Evolutionary conservation across 345 rosid species (phyloP).

Genomic region (Geranium rotundifolium): DNA sequence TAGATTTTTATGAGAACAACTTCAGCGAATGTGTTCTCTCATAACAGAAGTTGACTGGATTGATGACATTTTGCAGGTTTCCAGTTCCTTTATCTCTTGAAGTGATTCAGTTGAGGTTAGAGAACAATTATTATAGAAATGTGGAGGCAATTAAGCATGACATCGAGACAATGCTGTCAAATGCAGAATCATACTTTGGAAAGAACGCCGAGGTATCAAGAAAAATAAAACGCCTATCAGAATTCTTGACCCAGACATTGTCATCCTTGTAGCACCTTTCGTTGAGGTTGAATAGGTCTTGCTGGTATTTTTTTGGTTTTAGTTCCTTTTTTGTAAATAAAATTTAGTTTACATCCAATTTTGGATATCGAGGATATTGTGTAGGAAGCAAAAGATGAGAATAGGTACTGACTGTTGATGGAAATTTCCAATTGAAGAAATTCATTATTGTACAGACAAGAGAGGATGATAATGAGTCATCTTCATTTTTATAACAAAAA

Average conservation of each 20-base stretch:
- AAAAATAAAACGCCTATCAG: constrained; percentile 51
- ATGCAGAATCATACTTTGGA: constrained; percentile 54
- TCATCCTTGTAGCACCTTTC: constrained; percentile 31
- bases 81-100: constrained; percentile 80
- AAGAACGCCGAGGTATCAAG: constrained; percentile 39
- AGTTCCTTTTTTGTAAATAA: too few species aligned
- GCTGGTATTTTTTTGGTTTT: too few species aligned
- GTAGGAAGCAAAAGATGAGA: too few species aligned
- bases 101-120: constrained; percentile 57
- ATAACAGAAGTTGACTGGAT: not conserved
- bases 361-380: too few species aligned
- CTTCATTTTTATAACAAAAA: too few species aligned
- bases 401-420: too few species aligned
- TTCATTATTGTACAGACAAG: too few species aligned
- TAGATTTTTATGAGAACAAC: constrained; percentile 6
- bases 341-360: too few species aligned
- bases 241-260: constrained; percentile 35
- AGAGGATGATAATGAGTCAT: too few species aligned
- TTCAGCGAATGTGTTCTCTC: not conserved
- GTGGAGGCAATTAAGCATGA: constrained; percentile 73
- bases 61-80: constrained; percentile 35
- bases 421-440: too few species aligned
- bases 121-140: constrained; percentile 73
- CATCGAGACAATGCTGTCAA: constrained; percentile 46
- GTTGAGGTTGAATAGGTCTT: not conserved